phyloP scores from a whole-genome alignment of 768 basidiomycete genomes.

The Rhizopogon roseolus region DNA sequence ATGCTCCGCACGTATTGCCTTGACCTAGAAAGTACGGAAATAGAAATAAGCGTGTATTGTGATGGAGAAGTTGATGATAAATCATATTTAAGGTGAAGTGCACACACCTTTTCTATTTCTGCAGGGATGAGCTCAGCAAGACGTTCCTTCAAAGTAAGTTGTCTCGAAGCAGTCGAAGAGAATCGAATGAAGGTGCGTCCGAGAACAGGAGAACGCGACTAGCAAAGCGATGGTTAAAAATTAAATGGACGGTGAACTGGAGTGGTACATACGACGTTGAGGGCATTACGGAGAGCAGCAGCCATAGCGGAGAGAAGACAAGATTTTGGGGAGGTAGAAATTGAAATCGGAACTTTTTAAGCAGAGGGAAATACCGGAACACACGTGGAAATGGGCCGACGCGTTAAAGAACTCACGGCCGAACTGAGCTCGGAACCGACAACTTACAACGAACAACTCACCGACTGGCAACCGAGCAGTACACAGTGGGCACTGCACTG shows the following conservation, averaged over 20 bases:
- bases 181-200: slow-evolving; percentile 52
- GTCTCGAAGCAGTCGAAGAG: slow-evolving; percentile 62
- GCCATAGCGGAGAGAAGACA: slow-evolving; percentile 34
- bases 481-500: too few relatives aligned
- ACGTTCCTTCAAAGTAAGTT: slow-evolving; percentile 83
- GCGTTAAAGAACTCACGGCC: neutral
- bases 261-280: slow-evolving; percentile 28
- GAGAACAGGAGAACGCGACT: slow-evolving; percentile 47
- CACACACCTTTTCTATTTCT: slow-evolving; percentile 46
- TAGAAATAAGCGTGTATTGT: neutral
- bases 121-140: slow-evolving; percentile 90
- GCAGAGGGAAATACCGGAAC: slow-evolving; percentile 22
- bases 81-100: neutral
- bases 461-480: too few relatives aligned
- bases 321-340: neutral
- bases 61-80: slow-evolving; percentile 2
- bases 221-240: slow-evolving; percentile 8
- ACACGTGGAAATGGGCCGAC: neutral
- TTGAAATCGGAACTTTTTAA: slow-evolving; percentile 3
- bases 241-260: slow-evolving; percentile 27
- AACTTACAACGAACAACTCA: too few relatives aligned
- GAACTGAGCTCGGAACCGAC: too few relatives aligned
- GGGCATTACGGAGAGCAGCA: slow-evolving; percentile 31
- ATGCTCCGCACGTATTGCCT: slow-evolving; percentile 77
- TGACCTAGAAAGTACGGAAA: slow-evolving; percentile 50